Base-by-base conservation (phyloP, 164 flowering plant genomes). In the Piper longum region DNA sequence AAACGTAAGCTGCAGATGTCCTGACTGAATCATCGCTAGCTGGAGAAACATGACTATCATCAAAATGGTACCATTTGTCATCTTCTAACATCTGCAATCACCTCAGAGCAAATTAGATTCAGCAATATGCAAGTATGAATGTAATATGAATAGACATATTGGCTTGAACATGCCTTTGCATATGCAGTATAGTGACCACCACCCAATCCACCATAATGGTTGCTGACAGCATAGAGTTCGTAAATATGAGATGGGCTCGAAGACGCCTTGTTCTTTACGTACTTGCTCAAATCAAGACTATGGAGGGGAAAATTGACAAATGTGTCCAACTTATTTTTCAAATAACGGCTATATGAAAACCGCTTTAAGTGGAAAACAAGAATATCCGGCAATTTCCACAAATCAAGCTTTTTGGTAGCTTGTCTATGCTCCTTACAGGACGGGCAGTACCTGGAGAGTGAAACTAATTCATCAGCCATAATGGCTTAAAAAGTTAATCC, bases 101-200 rank as follows among this genome's bases (percentile, higher is more conserved):
- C 16, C 12, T 6, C 48, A 60, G 43, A 17, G 17, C 62, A 42
- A 16, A 39, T 60, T 39, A 60, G 36, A 39, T 41, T n/a, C 59
- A 57, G 36, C 4, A 42, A 7, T 12, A 41, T 60, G 14, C 62
- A 41, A 60, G 7, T 6, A 39, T 41, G 42, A 60, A 48, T 9
- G 52, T 26, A 26, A 26, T 26, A 48, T 5, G 52, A 8, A 48
- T 9, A 48, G 3, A 48, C 0, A 48, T 48, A 48, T 6, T 44
- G 48, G 52, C 52, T 48, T 48, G 13, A 13, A 17, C 69, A 61
- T 79, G 90, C 99, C 97, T 93, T 90, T 0, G 87, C 90, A 72
- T 85, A 81, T 8, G 99, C 97, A 61, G 99, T 74, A 78, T 93
- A 93, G 72, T 93, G 99, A 41, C 99, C 99, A 17, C 97, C 97